Conservation (phyloP, 495 filamentous ascomycete species). For the Margaritispora aquatica region DNA sequence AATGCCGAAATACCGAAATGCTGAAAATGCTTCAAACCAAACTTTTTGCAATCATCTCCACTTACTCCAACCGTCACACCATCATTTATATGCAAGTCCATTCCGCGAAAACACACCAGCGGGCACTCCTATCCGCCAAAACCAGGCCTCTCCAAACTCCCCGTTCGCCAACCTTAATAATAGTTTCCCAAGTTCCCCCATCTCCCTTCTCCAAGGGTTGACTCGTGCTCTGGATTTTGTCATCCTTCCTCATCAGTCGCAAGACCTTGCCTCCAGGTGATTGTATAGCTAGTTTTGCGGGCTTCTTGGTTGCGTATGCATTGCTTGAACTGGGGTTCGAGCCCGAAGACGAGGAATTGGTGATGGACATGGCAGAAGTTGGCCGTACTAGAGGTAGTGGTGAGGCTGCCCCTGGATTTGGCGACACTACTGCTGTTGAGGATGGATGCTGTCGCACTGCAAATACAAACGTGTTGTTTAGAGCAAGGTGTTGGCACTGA, state of each 20-base stretch:
- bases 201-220: conserved; percentile 50
- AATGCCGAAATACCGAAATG: no score
- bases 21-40: not conserved
- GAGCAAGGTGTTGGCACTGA: conserved; percentile 75
- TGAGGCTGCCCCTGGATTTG: conserved; percentile 51
- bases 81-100: conserved; percentile 57
- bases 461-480: conserved; percentile 98
- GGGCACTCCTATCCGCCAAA: conserved; percentile 86
- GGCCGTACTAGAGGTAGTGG: conserved; percentile 69
- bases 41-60: not conserved
- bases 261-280: conserved; percentile 94
- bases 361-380: conserved; percentile 77
- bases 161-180: conserved; percentile 90
- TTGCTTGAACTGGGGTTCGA: conserved; percentile 45
- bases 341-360: conserved; percentile 54
- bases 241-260: conserved; percentile 80
- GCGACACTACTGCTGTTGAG: conserved; percentile 41
- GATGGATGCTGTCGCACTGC: conserved; percentile 88
- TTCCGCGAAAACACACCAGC: conserved; percentile 98
- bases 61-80: not conserved
- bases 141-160: conserved; percentile 92
- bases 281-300: conserved; percentile 93
- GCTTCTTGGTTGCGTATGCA: conserved; percentile 53
- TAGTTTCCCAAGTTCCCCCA: conserved; percentile 91
- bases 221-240: conserved; percentile 43